phyloP scores from a whole-genome alignment of 305 asterid genomes.

The Rubia peregrina region DNA sequence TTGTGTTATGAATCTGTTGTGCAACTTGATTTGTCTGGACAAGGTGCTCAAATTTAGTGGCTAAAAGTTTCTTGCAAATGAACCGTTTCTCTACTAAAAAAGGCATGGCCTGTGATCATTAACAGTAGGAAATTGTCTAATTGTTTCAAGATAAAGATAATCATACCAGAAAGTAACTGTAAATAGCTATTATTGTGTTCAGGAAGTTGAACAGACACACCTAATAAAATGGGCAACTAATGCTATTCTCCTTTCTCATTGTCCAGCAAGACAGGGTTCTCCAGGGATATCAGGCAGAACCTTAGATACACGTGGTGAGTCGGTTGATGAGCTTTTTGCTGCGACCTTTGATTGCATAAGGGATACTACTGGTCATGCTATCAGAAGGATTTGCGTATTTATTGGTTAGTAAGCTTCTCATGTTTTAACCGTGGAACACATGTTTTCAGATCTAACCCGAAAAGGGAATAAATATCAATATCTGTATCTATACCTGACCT shows the following conservation, averaged over 20 bases:
- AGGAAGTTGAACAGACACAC: background rate
- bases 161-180: background rate
- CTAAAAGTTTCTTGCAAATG: background rate
- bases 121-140: background rate
- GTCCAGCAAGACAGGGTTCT: slow-evolving; percentile 45
- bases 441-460: background rate
- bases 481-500: background rate
- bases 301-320: slow-evolving; percentile 42
- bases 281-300: slow-evolving; percentile 36
- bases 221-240: background rate
- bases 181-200: background rate
- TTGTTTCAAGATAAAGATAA: background rate
- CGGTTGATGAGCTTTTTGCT: slow-evolving; percentile 84
- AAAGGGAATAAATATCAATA: background rate
- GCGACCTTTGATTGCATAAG: slow-evolving; percentile 88
- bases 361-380: slow-evolving; percentile 66
- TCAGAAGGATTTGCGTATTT: slow-evolving; percentile 55
- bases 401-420: slow-evolving; percentile 45
- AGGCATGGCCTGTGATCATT: background rate
- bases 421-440: background rate
- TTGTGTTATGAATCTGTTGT: background rate
- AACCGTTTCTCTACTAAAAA: background rate
- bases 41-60: background rate
- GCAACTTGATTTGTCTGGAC: slow-evolving; percentile 1
- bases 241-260: slow-evolving; percentile 16